Percentiles rank a stretch among this genome's conserved stretches.
phyloP scores from a whole-genome alignment of 768 basidiomycete genomes.

The Mycena filopes region DNA sequence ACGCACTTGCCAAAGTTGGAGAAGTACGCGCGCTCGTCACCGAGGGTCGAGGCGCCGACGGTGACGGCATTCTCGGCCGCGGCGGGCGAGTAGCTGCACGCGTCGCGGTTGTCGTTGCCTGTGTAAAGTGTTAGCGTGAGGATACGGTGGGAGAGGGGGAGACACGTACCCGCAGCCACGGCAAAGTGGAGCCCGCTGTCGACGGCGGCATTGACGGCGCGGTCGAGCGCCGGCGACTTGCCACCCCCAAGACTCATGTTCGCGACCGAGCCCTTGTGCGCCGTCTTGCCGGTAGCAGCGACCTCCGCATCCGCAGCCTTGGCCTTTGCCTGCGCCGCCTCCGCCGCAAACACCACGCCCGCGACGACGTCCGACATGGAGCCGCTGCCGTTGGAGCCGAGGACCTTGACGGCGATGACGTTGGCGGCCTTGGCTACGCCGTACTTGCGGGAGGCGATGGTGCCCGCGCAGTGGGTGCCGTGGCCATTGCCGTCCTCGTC shows the following conservation, averaged over 20 bases:
- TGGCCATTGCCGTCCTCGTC: conserved; percentile 97
- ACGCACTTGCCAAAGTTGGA: conserved; percentile 94
- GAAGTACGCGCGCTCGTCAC: conserved; percentile 88
- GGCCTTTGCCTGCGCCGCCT: too few species aligned
- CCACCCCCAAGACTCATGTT: conserved; percentile 99
- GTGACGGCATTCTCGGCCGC: conserved; percentile 90
- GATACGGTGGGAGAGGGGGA: too few species aligned
- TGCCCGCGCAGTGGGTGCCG: conserved; percentile 95
- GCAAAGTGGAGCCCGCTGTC: conserved; percentile 91
- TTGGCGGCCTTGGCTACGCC: conserved; percentile 96
- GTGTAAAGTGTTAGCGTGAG: too few species aligned
- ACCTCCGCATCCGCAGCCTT: conserved; percentile 77
- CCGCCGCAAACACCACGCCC: conserved; percentile 86
- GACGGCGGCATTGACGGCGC: conserved; percentile 87
- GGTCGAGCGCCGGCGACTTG: conserved; percentile 87
- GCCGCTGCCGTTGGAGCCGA: conserved; percentile 95
- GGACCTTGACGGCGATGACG: conserved; percentile 90
- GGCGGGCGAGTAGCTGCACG: conserved; percentile 94
- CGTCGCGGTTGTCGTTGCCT: conserved; percentile 88
- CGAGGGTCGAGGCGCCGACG: conserved; percentile 90
- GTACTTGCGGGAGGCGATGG: conserved; percentile 92
- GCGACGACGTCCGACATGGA: conserved; percentile 93
- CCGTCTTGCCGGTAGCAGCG: conserved; percentile 77
- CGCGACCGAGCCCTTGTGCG: conserved; percentile 93
- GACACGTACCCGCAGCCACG: conserved; percentile 95